A percentile compares a stretch with the other conserved stretches of the same genome.
Conservation (phyloP, 2,329 filamentous ascomycete genomes). For the Neobulgaria alba region DNA sequence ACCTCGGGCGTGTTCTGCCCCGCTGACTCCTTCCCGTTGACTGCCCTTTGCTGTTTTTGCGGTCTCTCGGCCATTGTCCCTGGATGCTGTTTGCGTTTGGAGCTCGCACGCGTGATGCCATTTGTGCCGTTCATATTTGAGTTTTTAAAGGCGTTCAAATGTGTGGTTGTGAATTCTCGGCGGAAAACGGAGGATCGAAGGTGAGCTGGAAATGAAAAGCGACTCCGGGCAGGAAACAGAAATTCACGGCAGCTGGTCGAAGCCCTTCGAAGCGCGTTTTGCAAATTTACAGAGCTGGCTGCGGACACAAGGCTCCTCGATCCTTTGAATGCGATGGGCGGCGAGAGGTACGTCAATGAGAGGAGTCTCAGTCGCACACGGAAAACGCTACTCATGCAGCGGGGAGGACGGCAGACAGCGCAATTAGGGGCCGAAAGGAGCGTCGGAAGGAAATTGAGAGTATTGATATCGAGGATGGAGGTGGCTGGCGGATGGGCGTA, state of each 20-base stretch:
- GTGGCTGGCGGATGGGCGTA: neutral
- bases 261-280: neutral
- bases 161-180: too few species aligned
- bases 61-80: constrained; percentile 23
- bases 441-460: constrained; percentile 8
- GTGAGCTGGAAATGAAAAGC: neutral
- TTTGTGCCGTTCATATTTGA: constrained; percentile 24
- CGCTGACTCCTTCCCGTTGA: constrained; percentile 29
- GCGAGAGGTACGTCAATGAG: constrained; percentile 26
- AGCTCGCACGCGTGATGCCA: constrained; percentile 16
- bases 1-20: constrained; percentile 29
- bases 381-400: constrained; percentile 28
- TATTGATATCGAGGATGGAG: neutral
- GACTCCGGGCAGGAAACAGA: neutral
- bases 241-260: constrained; percentile 1
- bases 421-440: constrained; percentile 14
- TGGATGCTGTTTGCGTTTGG: constrained; percentile 28
- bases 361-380: constrained; percentile 24
- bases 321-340: constrained; percentile 14
- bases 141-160: too few species aligned
- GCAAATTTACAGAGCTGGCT: neutral
- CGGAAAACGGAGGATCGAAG: neutral
- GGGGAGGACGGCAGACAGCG: constrained; percentile 5
- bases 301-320: constrained; percentile 9
- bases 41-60: constrained; percentile 26